phyloP scores from a whole-genome alignment of 768 basidiomycete genomes.

The Trametopsis cervina region DNA sequence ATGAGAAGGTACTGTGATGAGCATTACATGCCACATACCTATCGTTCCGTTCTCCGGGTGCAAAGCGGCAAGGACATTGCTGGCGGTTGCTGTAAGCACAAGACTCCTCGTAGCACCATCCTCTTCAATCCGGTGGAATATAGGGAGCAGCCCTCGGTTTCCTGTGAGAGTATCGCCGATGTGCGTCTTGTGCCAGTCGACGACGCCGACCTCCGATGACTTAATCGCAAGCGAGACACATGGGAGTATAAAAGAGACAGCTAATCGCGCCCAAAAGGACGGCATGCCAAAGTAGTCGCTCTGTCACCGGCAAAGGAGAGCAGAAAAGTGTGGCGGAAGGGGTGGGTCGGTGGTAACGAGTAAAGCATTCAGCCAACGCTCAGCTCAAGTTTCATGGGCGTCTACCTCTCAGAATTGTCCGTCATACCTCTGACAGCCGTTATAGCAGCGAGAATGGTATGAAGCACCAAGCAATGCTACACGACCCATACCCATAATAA shows the following conservation, averaged over 20 bases:
- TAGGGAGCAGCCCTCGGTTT: constrained; percentile 46
- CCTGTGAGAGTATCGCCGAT: constrained; percentile 64
- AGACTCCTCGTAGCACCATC: constrained; percentile 32
- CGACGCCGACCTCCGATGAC: constrained; percentile 70
- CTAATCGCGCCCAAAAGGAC: neutral
- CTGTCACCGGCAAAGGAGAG: too few relatives aligned
- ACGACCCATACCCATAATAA: too few relatives aligned
- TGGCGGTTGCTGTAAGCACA: constrained; percentile 60
- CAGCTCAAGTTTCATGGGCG: too few relatives aligned
- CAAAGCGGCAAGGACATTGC: constrained; percentile 75
- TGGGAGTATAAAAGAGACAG: neutral
- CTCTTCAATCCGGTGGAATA: constrained; percentile 39
- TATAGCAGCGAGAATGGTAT: too few relatives aligned
- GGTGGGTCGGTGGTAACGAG: too few relatives aligned
- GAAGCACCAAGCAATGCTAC: too few relatives aligned
- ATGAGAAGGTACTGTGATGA: neutral
- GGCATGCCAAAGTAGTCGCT: neutral
- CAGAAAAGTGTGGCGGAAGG: too few relatives aligned
- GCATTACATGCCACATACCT: constrained; percentile 37
- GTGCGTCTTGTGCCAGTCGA: constrained; percentile 83
- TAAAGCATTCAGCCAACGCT: too few relatives aligned
- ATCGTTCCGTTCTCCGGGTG: constrained; percentile 61
- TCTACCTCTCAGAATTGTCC: too few relatives aligned
- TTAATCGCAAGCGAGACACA: constrained; percentile 6
- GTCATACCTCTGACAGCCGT: too few relatives aligned